Conservation (phyloP, 108 stramenopile species). For the Cyclotella baltica region DNA sequence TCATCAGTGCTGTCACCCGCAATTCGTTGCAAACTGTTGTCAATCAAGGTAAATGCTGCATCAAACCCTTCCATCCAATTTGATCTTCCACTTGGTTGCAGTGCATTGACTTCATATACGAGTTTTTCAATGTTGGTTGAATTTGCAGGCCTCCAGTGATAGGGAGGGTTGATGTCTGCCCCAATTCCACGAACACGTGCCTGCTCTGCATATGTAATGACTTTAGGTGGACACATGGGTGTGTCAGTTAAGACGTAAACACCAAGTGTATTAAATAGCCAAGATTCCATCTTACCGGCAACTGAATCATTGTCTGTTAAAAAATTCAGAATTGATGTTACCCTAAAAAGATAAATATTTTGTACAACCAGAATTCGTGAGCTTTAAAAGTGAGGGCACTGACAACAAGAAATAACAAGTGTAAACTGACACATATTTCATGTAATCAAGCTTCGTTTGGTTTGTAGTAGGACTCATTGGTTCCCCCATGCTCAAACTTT, state of each 20-base stretch:
- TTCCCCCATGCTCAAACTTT: constrained; percentile 43
- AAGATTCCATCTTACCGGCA: constrained; percentile 7
- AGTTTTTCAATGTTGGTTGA: constrained; percentile 16
- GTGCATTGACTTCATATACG: constrained; percentile 24
- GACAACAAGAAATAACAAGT: neutral
- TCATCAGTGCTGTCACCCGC: neutral
- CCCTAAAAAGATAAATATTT: neutral
- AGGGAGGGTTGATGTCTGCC: constrained; percentile 6
- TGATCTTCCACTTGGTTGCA: constrained; percentile 31
- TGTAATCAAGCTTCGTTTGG: constrained; percentile 33
- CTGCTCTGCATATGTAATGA: constrained; percentile 37
- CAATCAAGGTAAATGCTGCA: constrained; percentile 33
- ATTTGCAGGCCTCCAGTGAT: constrained; percentile 38
- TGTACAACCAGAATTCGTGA: neutral
- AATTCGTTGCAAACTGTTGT: constrained; percentile 18
- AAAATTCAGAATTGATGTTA: constrained; percentile 16
- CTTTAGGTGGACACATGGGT: neutral
- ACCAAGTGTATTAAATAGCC: too few relatives aligned
- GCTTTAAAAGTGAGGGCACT: neutral
- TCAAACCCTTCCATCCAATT: constrained; percentile 36
- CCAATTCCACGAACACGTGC: constrained; percentile 21
- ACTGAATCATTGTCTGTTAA: constrained; percentile 31
- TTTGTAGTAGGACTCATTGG: constrained; percentile 15
- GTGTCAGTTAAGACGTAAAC: too few relatives aligned
- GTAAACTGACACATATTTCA: constrained; percentile 14